phyloP scores from a whole-genome alignment of 2,329 filamentous ascomycete species.

The Zasmidium angulare region DNA sequence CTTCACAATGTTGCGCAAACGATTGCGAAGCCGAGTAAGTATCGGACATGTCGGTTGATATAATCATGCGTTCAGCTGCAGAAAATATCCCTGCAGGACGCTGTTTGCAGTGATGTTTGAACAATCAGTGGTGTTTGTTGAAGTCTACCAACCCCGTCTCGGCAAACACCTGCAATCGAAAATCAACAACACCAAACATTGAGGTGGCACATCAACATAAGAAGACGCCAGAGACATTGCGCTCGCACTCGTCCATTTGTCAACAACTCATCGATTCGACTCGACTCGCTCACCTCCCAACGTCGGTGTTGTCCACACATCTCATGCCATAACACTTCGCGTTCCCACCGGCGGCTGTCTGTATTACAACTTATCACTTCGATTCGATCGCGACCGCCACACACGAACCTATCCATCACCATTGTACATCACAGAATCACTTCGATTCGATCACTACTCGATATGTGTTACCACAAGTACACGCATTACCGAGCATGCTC shows the following conservation, averaged over 20 bases:
- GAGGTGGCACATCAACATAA: slow-evolving; percentile 8
- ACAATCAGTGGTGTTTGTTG: slow-evolving; percentile 19
- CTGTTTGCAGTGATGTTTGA: slow-evolving; percentile 18
- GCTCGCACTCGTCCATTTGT: neutral
- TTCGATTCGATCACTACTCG: neutral
- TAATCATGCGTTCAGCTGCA: neutral
- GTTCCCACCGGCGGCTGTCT: slow-evolving; percentile 6
- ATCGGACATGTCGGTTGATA: neutral
- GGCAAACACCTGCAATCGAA: slow-evolving; percentile 9
- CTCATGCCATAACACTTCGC: neutral
- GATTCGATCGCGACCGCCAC: neutral
- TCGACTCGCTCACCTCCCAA: neutral
- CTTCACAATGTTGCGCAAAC: neutral
- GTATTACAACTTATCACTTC: neutral
- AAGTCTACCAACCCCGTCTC: slow-evolving; percentile 4
- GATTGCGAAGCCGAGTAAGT: neutral
- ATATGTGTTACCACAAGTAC: slow-evolving; percentile 36
- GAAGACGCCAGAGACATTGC: neutral
- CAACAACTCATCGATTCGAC: neutral
- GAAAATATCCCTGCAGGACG: neutral
- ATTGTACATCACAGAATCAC: neutral
- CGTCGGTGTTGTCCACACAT: no score
- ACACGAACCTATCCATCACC: neutral
- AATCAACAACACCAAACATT: slow-evolving; percentile 8
- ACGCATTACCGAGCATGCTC: slow-evolving; percentile 32